Evolutionary conservation across 306 rosid genomes (phyloP).

Genomic region (Styphnolobium japonicum): DNA sequence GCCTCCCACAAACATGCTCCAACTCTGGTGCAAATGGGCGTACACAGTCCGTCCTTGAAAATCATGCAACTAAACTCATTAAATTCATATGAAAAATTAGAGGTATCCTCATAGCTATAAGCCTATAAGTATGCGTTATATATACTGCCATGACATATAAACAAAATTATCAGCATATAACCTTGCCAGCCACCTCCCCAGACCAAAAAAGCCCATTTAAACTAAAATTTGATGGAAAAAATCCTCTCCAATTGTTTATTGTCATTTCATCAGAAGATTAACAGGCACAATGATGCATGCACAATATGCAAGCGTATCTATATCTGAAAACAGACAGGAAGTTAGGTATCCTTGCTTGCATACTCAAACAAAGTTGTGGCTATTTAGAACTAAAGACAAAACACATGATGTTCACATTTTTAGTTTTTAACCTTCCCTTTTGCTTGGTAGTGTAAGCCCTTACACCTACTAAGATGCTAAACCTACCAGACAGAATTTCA

Average conservation of each 20-base stretch:
- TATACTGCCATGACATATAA: neutral
- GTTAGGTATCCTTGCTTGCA: neutral
- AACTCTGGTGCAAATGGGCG: constrained; percentile 78
- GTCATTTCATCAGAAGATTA: neutral
- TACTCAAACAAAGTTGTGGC: neutral
- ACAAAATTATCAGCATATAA: neutral
- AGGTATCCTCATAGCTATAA: neutral
- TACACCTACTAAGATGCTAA: neutral
- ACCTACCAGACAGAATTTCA: neutral
- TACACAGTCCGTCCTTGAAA: constrained; percentile 59
- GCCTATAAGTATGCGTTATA: neutral
- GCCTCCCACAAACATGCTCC: constrained; percentile 94
- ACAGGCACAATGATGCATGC: neutral
- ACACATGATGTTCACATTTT: neutral
- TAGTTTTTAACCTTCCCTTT: neutral
- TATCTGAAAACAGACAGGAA: neutral
- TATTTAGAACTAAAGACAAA: neutral
- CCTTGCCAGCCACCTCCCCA: neutral
- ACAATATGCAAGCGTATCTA: neutral
- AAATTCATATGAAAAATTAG: neutral
- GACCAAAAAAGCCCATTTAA: neutral
- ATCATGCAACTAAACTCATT: constrained; percentile 4
- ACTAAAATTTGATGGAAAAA: neutral
- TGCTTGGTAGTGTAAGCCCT: neutral
- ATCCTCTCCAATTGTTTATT: neutral